These are phyloP conservation scores for Diutina siamensis DNA, from an alignment of 1,139 yeast genomes.

Conservation along the genomic window DNA sequence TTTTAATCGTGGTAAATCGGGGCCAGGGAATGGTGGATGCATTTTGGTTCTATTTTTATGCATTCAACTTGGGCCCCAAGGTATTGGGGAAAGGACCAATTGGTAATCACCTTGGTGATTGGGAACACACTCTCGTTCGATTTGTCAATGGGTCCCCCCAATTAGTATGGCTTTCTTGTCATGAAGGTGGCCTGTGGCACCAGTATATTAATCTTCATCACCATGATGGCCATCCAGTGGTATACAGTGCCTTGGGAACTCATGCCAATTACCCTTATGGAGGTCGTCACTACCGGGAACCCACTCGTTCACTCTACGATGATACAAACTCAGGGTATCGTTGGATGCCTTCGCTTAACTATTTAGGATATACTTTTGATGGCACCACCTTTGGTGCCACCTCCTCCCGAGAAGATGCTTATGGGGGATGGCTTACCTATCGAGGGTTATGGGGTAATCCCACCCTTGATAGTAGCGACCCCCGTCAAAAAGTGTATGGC, in stretches of 20 bases:
- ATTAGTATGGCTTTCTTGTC: background rate
- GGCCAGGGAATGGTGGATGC: background rate
- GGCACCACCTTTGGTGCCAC: background rate
- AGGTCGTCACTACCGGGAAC: background rate
- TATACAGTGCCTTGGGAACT: constrained; percentile 1
- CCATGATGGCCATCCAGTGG: background rate
- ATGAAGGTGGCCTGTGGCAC: background rate
- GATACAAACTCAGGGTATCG: background rate
- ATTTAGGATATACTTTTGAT: constrained; percentile 1
- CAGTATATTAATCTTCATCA: background rate
- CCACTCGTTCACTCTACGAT: background rate
- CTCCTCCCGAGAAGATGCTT: background rate
- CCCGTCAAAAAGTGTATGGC: background rate
- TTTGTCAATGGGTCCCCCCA: background rate
- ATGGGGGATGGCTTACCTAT: constrained; percentile 4
- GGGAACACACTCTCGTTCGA: constrained; percentile 3
- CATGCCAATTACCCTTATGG: background rate
- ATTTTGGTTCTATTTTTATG: constrained; percentile 2
- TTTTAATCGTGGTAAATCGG: background rate
- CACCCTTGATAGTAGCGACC: background rate
- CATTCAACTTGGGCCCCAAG: background rate
- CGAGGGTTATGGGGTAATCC: background rate
- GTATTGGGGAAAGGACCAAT: background rate
- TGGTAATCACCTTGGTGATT: constrained; percentile 1
- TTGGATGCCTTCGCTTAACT: background rate